These are phyloP conservation scores for Fusarium newnesense DNA, from an alignment of 2,329 filamentous ascomycete species.

Conservation along the genomic window DNA sequence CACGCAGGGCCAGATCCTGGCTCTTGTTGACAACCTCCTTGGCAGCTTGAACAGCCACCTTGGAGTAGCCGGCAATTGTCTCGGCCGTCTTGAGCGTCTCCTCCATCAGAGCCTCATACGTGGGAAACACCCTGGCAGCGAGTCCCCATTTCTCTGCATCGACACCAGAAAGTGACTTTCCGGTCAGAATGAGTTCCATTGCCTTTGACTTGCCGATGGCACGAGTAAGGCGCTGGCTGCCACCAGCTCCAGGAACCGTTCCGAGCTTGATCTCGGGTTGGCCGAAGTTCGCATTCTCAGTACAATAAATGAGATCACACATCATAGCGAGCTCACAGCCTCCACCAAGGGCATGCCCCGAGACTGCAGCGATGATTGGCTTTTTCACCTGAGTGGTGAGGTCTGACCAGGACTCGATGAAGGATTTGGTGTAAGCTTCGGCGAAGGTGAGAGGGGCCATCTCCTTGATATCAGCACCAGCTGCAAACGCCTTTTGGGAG, in stretches of 20 bases:
- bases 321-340: constrained; percentile 98
- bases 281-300: constrained; percentile 85
- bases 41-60: constrained; percentile 85
- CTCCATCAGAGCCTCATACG: constrained; percentile 83
- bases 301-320: constrained; percentile 95
- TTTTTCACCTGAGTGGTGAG: constrained; percentile 88
- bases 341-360: constrained; percentile 92
- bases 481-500: constrained; percentile 89
- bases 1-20: constrained; percentile 86
- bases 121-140: constrained; percentile 83
- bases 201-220: constrained; percentile 86
- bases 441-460: constrained; percentile 95
- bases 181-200: constrained; percentile 92
- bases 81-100: constrained; percentile 85
- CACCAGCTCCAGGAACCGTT: constrained; percentile 90
- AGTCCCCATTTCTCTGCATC: constrained; percentile 93
- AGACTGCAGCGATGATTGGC: constrained; percentile 92
- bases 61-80: constrained; percentile 87
- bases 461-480: constrained; percentile 98
- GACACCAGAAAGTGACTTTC: constrained; percentile 82
- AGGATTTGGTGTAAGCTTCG: constrained; percentile 86
- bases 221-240: constrained; percentile 86
- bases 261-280: constrained; percentile 98
- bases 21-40: constrained; percentile 99
- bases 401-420: constrained; percentile 94